Base-by-base conservation (phyloP, 2,329 filamentous ascomycete species). In the Uncinocarpus reesii region DNA sequence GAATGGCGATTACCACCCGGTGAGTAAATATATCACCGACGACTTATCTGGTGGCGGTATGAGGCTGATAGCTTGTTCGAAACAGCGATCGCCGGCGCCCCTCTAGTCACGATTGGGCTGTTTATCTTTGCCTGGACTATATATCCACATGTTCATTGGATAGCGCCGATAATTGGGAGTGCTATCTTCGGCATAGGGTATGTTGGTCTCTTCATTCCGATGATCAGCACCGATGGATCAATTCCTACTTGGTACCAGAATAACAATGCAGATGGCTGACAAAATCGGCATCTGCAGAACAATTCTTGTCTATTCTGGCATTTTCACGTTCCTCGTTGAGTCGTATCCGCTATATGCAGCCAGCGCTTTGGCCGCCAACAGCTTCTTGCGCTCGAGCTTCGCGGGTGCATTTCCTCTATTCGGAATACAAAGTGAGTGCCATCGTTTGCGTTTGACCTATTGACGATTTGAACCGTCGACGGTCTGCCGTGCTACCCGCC, bases 111-210 rank as follows among this genome's bases (percentile, higher is more conserved):
- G 4, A 71, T 84, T 48, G 86, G 86, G 5, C 68, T 96, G 13
- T 94, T 95, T 65, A 84, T 86, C 68, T 95, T 95, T 66, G 87
- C 80, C 7, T 95, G 87, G 84, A 88, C 85, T 3, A 83, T 84
- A 11, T 89, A 81, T 62, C 65, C 80, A 43, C 55, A 63, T 1
- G 77, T 95, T 42, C 83, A 86, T 65, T 90, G 81, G 81, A 83
- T 86, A 52, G 74, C 81, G 38, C 82, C 84, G 21, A 81, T 87
- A 55, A 81, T 89, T 65, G 84, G 81, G 16, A 83, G 80, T 23
- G 73, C 65, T 35, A 70, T 89, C 37, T 89, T 88, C 67, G 84
- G 81, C 49, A 70, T 74, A 62, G 84, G 77, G 79, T 84, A 71
- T 71, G 80, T 45, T 11, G 20, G 37, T 45, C 26, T 13, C n/a